Evolutionary conservation across 1,284 basidiomycete genomes (phyloP).

Genomic region (Fomitopsis betulina): DNA sequence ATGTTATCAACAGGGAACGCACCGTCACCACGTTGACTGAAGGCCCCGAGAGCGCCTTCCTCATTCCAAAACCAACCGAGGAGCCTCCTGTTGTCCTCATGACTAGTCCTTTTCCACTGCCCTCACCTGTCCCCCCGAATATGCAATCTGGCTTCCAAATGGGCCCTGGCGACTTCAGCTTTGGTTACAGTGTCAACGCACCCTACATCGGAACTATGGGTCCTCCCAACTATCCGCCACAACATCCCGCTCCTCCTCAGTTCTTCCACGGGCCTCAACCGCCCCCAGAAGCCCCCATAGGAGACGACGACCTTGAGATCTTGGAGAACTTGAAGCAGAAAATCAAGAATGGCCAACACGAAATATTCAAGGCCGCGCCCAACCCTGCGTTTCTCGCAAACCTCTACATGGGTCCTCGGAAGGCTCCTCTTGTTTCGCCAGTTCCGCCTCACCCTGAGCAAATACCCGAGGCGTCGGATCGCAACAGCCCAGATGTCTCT

Average conservation of each 20-base stretch:
- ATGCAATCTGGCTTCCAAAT: constrained; percentile 17
- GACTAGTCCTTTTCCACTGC: constrained; percentile 28
- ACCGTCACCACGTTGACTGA: constrained; percentile 61
- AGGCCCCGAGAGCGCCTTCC: constrained; percentile 44
- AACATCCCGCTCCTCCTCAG: constrained; percentile 21
- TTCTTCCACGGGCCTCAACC: constrained; percentile 12
- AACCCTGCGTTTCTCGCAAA: constrained; percentile 57
- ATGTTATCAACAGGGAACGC: constrained; percentile 48
- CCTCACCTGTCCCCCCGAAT: constrained; percentile 21
- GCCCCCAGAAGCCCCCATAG: constrained; percentile 17
- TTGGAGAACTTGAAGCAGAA: constrained; percentile 67
- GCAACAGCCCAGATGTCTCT: background rate
- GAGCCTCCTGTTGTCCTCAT: constrained; percentile 33
- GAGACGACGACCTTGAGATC: constrained; percentile 59
- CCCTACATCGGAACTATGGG: constrained; percentile 23
- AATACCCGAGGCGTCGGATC: constrained; percentile 14
- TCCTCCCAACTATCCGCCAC: constrained; percentile 14
- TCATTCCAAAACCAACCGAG: constrained; percentile 42
- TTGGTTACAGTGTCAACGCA: constrained; percentile 20
- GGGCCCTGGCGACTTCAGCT: constrained; percentile 12
- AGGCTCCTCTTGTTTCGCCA: constrained; percentile 15
- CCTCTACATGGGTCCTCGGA: constrained; percentile 51
- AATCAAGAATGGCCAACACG: constrained; percentile 68
- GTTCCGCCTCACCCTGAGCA: constrained; percentile 43
- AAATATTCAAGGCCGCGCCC: constrained; percentile 59